Base-by-base conservation (phyloP, 129 eudicot genomes). In the Flaveria robusta region DNA sequence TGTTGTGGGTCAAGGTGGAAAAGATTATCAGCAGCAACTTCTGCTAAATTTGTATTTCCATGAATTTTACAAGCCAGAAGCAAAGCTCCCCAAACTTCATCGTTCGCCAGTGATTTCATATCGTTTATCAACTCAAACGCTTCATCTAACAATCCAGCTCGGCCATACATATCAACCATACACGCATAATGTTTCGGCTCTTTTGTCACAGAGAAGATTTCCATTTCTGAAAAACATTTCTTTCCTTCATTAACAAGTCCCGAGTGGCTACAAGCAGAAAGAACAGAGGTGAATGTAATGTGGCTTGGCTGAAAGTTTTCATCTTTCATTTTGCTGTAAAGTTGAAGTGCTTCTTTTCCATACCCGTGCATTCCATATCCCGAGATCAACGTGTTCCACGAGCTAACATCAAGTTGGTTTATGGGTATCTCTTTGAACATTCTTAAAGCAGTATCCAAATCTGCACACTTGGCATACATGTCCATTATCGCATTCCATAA, bases 121-220 rank as follows among this genome's bases (percentile, higher is more conserved):
- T 75, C 54, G 59, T 74, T 75, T 34, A 89, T 80, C 14, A 92
- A 59, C 26, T 89, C 90, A 70, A 79, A 81, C 11, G 94, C 96
- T 86, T 89, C 94, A 43, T 89, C 83, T 19, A 90, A 71, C 41
- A 84, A 79, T 52, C 98, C 94, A 14, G 81, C 84, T 74, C 85
- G 77, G 12, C 96, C 96, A 24, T 87, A 88, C 79, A 92, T 91
- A 87, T 92, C 98, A 41, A 92, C 91, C 98, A 89, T 92, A 69
- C 97, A 88, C 3, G 92, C 88, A n/a, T 71, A 89, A 80, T 89
- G 96, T 77, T 86, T 87, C 10, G 75, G 65, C 31, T 72, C 83
- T 16, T 84, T 85, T 56, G 41, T 37, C 14, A 87, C 74, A 12
- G 19, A 19, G 2, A 74, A 80, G 49, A 9, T 74, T 82, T 77